A percentile compares a stretch with the other conserved stretches of the same genome.
These are phyloP conservation scores for Fusarium sulawesiense DNA, from an alignment of 2,329 filamentous ascomycete genomes.

Conservation along the genomic window DNA sequence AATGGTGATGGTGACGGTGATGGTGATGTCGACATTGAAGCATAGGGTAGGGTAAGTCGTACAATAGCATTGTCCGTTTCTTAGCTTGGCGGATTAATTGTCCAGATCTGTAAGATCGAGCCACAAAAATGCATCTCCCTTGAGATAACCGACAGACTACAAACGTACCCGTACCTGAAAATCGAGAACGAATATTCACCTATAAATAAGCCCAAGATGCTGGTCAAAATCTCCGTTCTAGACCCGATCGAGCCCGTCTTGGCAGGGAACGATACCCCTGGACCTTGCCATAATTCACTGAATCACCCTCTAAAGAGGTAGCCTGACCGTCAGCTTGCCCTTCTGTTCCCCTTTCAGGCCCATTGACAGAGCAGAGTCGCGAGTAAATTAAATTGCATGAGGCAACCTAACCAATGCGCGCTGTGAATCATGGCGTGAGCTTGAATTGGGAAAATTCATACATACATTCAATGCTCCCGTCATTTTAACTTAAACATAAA, in stretches of 20 bases:
- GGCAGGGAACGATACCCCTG: slow-evolving; percentile 1
- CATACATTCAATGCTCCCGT: not conserved
- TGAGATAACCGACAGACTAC: not conserved
- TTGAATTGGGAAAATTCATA: not conserved
- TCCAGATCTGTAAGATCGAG: slow-evolving; percentile 9
- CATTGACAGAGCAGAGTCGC: not conserved
- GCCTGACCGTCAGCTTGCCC: slow-evolving; percentile 17
- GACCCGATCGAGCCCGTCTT: slow-evolving; percentile 29
- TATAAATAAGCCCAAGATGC: slow-evolving; percentile 22
- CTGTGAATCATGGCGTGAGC: slow-evolving; percentile 5
- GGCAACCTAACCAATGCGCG: not conserved
- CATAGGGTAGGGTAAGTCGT: not conserved
- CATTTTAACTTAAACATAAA: slow-evolving; percentile 9
- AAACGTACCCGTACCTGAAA: not conserved
- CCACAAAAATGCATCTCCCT: not conserved
- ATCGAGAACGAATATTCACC: not conserved
- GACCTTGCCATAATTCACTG: not conserved
- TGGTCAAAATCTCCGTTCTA: slow-evolving; percentile 17
- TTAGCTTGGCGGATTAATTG: slow-evolving; percentile 13
- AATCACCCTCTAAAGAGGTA: slow-evolving; percentile 4
- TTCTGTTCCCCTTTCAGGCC: not conserved
- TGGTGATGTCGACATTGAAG: not conserved
- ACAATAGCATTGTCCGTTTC: not conserved
- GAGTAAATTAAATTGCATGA: slow-evolving; percentile 31
- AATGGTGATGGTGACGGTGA: not conserved